Conservation (phyloP, 1,284 basidiomycete genomes). For the Tylopilus sp. region DNA sequence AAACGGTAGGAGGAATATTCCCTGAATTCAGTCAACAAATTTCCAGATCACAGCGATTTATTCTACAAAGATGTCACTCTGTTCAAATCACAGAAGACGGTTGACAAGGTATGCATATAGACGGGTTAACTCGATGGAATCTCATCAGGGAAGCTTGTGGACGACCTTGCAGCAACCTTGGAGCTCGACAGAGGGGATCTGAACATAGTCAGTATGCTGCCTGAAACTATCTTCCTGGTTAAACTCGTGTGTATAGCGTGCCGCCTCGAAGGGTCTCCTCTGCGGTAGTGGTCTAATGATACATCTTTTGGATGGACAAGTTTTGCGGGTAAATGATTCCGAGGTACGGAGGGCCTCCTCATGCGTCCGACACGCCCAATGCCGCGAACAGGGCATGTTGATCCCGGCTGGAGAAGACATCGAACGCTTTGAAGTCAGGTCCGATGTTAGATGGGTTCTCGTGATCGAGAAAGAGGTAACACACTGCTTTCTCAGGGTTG, state of each 20-base stretch:
- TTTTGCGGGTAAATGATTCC: conserved; percentile 49
- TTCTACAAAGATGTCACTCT: conserved; percentile 81
- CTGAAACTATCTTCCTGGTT: conserved; percentile 4
- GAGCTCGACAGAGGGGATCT: conserved; percentile 71
- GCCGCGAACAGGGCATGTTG: conserved; percentile 55
- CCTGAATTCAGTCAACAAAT: not conserved
- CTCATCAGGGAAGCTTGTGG: conserved; percentile 64
- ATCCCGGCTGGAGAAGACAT: conserved; percentile 79
- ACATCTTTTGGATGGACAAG: conserved; percentile 54
- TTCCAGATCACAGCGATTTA: conserved; percentile 60
- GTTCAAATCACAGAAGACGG: conserved; percentile 71
- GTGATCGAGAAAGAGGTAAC: conserved; percentile 88
- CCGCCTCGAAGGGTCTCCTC: conserved; percentile 83
- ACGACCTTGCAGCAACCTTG: conserved; percentile 84
- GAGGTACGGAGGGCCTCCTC: conserved; percentile 45
- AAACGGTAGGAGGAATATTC: conserved; percentile 54
- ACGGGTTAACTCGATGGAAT: not conserved
- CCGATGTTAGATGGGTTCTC: conserved; percentile 71
- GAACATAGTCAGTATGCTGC: conserved; percentile 60
- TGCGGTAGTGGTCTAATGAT: conserved; percentile 66
- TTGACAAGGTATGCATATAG: conserved; percentile 60
- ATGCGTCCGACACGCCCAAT: not conserved
- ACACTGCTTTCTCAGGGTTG: not conserved
- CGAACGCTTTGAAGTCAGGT: conserved; percentile 50
- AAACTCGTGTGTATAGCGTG: conserved; percentile 53